A percentile compares a stretch with the other conserved stretches of the same genome.
Evolutionary conservation across 306 rosid genomes (phyloP).

Genomic region (Myrica gale): DNA sequence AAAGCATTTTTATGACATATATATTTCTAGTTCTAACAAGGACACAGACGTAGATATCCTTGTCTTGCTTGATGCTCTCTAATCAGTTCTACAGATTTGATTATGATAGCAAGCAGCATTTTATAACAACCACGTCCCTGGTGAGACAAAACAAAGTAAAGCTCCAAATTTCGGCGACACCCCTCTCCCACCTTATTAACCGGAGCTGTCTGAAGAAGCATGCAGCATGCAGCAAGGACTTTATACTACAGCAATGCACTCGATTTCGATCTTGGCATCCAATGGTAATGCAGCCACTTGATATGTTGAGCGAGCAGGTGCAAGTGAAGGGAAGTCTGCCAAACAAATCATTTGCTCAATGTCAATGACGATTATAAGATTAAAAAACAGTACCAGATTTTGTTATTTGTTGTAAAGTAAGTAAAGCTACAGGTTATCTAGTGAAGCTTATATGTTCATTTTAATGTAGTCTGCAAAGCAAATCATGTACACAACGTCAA

Average conservation of each 20-base stretch:
- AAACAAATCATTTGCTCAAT: constrained; percentile 20
- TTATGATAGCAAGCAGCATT: too few relatives aligned
- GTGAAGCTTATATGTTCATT: not conserved
- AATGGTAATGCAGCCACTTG: constrained; percentile 89
- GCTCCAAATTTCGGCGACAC: constrained; percentile 21
- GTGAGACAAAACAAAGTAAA: not conserved
- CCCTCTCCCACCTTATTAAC: constrained; percentile 44
- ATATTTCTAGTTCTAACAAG: not conserved
- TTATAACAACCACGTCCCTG: not conserved
- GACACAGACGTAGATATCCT: not conserved
- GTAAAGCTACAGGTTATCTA: not conserved
- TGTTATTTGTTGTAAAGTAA: not conserved
- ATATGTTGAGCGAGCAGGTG: constrained; percentile 89
- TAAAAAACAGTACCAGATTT: not conserved
- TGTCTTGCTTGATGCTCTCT: not conserved
- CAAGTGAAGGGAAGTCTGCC: constrained; percentile 73
- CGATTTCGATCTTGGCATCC: constrained; percentile 94
- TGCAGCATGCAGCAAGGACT: not conserved
- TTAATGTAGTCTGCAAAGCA: too few relatives aligned
- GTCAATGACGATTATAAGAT: not conserved
- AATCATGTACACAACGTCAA: too few relatives aligned
- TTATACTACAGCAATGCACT: constrained; percentile 79
- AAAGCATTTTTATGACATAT: too few relatives aligned
- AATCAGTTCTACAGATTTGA: not conserved
- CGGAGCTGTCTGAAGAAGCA: constrained; percentile 18